Evolutionary conservation across 306 rosid species (phyloP), one percentile per base, ranked within the genome.

Genomic region (Citrullus amarus): DNA sequence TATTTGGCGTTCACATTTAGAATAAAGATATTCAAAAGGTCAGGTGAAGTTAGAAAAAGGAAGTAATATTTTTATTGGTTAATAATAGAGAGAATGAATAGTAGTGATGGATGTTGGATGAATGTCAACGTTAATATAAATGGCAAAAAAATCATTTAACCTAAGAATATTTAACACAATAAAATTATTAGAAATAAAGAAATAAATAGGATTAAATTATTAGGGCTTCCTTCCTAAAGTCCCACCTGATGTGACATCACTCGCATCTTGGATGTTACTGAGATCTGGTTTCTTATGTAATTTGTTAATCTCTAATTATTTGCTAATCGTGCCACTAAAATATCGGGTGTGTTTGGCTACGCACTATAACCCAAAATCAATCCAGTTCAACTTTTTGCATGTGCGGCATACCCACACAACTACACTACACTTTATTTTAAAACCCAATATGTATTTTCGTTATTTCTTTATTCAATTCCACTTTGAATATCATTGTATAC

Each of bases 321-420:
- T 39, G 8, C 73, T 67, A 67, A 38, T 66, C 20, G 75, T 46
- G 39, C 12, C 75, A 44, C 30, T 12, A 70, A 2, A 46, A 46
- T 13, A 25, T 71, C 25, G 41, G 77, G 46, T 48, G 25, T 73
- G 46, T 73, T 73, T 73, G 77, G 77, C 61, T 73, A 73, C 77
- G 77, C 58, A 73, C 28, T 16, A 51, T 73, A 73, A 30, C 77
- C 59, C 16, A 72, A 50, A 48, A 16, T 46, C 15, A 16, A 50
- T 30, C 77, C 61, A 16, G 28, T 34, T 51, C 51, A 16, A 30
- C 60, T 73, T 73, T 71, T 51, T 25, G 28, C 77, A 73, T 73
- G 77, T 73, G 60, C 59, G 10, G 10, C 56, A n/a, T 69, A 44
- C 76, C n/a, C 8, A n/a, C 0, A n/a, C 72, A 66, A 66, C 72